Conservation (phyloP, 257 asterid genomes). For the Cynanchum wilfordii region DNA sequence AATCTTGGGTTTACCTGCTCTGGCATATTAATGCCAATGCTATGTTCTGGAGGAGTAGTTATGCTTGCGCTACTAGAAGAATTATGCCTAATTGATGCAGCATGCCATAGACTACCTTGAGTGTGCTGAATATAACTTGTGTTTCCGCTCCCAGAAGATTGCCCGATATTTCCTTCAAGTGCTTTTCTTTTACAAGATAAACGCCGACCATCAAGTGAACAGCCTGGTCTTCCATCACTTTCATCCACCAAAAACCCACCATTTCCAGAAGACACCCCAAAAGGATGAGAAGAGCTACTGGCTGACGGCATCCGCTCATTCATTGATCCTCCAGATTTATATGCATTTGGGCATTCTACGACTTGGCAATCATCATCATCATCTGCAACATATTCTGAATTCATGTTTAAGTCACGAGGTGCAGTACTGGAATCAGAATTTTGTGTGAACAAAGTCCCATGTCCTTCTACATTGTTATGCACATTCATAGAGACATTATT, state of each 20-base stretch:
- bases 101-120: conserved; percentile 50
- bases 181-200: conserved; percentile 74
- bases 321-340: conserved; percentile 34
- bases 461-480: conserved; percentile 28
- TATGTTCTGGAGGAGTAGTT: conserved; percentile 33
- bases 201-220: conserved; percentile 54
- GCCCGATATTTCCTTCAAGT: conserved; percentile 54
- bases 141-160: conserved; percentile 66
- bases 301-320: conserved; percentile 33
- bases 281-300: conserved; percentile 38
- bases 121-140: conserved; percentile 37
- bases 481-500: conserved; percentile 32
- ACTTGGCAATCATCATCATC: conserved; percentile 54
- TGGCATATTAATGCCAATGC: conserved; percentile 22
- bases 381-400: conserved; percentile 26
- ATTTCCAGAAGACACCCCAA: conserved; percentile 30
- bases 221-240: conserved; percentile 42
- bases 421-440: conserved; percentile 30
- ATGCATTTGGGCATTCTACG: conserved; percentile 40
- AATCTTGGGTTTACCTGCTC: conserved; percentile 56
- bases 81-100: conserved; percentile 28
- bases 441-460: conserved; percentile 27
- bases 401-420: conserved; percentile 46
- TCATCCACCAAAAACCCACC: conserved; percentile 38
- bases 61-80: conserved; percentile 22